Conservation (phyloP, 768 basidiomycete species). For the Suillus plorans region DNA sequence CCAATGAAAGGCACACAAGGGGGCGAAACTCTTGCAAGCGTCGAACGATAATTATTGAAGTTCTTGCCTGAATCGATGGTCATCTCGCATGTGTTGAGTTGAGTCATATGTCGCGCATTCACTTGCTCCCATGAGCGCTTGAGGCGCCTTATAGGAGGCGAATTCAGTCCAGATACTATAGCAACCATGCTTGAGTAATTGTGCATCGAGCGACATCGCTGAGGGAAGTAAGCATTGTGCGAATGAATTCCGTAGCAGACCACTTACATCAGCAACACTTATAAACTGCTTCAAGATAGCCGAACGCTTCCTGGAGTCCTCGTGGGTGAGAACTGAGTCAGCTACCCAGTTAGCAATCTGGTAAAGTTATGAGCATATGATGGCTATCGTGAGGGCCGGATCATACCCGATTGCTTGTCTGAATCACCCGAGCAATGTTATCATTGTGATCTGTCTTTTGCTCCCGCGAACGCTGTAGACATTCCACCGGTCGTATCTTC, state of each 20-base stretch:
- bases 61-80: constrained; percentile 93
- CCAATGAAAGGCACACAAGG: constrained; percentile 98
- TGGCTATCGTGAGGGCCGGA: background rate
- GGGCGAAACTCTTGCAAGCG: constrained; percentile 79
- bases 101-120: constrained; percentile 66
- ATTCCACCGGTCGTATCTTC: constrained; percentile 88
- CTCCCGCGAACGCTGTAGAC: constrained; percentile 80
- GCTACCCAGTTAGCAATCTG: constrained; percentile 95
- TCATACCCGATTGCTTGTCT: constrained; percentile 80
- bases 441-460: constrained; percentile 71
- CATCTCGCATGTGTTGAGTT: constrained; percentile 79
- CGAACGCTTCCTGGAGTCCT: constrained; percentile 84
- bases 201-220: constrained; percentile 88
- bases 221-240: constrained; percentile 14
- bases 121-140: constrained; percentile 95
- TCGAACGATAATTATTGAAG: constrained; percentile 86
- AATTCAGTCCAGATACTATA: constrained; percentile 91
- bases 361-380: constrained; percentile 6
- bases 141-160: constrained; percentile 87
- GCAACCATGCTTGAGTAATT: constrained; percentile 99
- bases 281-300: constrained; percentile 87
- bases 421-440: constrained; percentile 85
- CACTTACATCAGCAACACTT: constrained; percentile 81
- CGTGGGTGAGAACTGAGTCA: constrained; percentile 74
- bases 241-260: background rate